Base-by-base conservation (phyloP, 345 rosid species). In the Lepidium aucheri region DNA sequence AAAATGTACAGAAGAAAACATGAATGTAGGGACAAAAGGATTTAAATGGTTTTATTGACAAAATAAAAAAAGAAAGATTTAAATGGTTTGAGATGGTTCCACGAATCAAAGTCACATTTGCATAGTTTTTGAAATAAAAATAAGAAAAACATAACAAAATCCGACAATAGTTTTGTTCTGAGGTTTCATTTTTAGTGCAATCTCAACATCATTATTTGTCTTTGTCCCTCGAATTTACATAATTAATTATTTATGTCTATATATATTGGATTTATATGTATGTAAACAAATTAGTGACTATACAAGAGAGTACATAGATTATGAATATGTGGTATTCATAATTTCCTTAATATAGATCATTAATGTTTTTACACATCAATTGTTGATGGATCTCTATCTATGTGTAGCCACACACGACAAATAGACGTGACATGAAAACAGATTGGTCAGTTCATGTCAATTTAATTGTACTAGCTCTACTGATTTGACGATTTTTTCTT, bases 91-190 rank as follows among this genome's bases (percentile, higher is more conserved):
- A 60, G 67, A 50, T 69, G 60, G 67, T 69, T 69, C 73, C 73
- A 69, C 73, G 73, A 59, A 18, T 69, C 73, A 60, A 22, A 60
- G 66, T 69, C 5, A 69, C 51, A 58, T 58, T 39, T 18, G 65
- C 63, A 67, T 56, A 24, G 15, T 16, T 8, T 44, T 34, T 45
- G 53, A 43, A 53, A 45, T 39, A 53, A 3, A 9, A 44, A 46
- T 22, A 54, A 65, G 53, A 53, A 53, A 28, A 32, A 54, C 47
- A 47, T 55, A 17, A 15, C 72, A 67, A 24, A 42, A 60, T 33
- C 55, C 72, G 47, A 56, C 62, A 45, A 35, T 5, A n/a, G 62
- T 57, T 56, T 67, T 55, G 63, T 56, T 45, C 17, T 45, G 30
- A 55, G 36, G 46, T 46, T 45, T 45, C 55, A 36, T 67, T 46